phyloP scores from a whole-genome alignment of 208 protist species.

The Porcisia deanei region DNA sequence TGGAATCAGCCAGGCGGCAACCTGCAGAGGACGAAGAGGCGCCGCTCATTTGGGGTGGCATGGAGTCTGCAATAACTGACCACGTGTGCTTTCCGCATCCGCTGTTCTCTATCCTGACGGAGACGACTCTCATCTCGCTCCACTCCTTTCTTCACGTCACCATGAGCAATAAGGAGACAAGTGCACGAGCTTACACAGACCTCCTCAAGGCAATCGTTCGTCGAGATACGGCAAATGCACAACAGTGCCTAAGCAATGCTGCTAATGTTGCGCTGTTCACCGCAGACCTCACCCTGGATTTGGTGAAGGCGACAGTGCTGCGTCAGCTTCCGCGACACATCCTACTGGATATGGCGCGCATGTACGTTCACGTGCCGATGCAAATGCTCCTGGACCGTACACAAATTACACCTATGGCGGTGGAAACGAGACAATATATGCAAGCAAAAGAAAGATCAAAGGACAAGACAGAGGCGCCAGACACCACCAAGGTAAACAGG shows the following conservation, averaged over 20 bases:
- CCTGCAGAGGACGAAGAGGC: neutral
- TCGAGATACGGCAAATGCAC: conserved; percentile 20
- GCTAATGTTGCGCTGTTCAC: conserved; percentile 9
- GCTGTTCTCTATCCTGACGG: conserved; percentile 7
- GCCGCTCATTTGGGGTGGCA: conserved; percentile 15
- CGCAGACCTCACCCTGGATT: conserved; percentile 13
- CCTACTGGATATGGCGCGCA: conserved; percentile 37
- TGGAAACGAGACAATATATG: no score
- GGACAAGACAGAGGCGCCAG: neutral
- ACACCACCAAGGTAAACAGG: neutral
- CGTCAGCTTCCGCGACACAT: conserved; percentile 37
- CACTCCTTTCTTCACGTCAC: neutral
- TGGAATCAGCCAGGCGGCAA: neutral
- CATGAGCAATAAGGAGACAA: neutral
- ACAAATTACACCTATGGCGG: neutral
- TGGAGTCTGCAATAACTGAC: conserved; percentile 4
- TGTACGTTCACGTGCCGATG: conserved; percentile 37
- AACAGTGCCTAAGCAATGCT: conserved; percentile 5
- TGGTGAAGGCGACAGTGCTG: conserved; percentile 15
- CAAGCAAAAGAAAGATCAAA: neutral
- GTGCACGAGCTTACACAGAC: conserved; percentile 3
- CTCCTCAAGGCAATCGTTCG: conserved; percentile 25
- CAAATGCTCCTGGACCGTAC: conserved; percentile 16
- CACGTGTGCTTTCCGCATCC: conserved; percentile 30
- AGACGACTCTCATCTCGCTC: conserved; percentile 23